phyloP scores from a whole-genome alignment of 2,329 filamentous ascomycete species.

The Pseudogymnoascus sp. region DNA sequence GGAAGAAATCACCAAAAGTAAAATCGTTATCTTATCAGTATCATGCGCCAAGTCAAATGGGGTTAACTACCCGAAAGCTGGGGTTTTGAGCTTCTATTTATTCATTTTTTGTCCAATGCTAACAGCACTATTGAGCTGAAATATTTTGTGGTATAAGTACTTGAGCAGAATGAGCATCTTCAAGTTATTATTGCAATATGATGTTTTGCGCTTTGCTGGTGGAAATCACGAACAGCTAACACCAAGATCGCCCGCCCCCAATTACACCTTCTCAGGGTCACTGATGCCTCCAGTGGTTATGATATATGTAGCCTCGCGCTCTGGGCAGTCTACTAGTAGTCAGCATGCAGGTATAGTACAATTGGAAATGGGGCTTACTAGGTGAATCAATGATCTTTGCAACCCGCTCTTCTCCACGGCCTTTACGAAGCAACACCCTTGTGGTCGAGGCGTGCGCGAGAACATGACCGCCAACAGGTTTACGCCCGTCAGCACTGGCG shows the following conservation, averaged over 20 bases:
- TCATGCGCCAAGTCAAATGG: constrained; percentile 13
- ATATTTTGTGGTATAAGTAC: constrained; percentile 6
- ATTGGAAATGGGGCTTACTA: constrained; percentile 35
- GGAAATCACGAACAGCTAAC: background rate
- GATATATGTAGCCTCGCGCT: constrained; percentile 62
- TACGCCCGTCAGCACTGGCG: constrained; percentile 59
- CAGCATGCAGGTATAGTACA: background rate
- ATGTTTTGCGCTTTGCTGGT: background rate
- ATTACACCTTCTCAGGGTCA: constrained; percentile 55
- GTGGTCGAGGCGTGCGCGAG: constrained; percentile 64
- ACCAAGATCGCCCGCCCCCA: background rate
- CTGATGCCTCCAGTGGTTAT: constrained; percentile 64
- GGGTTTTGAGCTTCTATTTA: constrained; percentile 1
- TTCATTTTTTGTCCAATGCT: background rate
- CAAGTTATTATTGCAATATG: constrained; percentile 3
- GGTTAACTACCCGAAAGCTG: constrained; percentile 8
- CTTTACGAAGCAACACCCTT: constrained; percentile 58
- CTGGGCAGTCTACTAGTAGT: constrained; percentile 51
- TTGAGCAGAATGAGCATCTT: background rate
- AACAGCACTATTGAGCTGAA: constrained; percentile 14
- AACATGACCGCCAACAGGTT: constrained; percentile 61
- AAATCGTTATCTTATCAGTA: constrained; percentile 10
- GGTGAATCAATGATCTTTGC: constrained; percentile 63
- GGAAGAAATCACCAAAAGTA: constrained; percentile 11
- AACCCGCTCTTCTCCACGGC: constrained; percentile 61